Evolutionary conservation across 805 yeast genomes (phyloP).

Genomic region (Ogataea nakhonphanomensis): DNA sequence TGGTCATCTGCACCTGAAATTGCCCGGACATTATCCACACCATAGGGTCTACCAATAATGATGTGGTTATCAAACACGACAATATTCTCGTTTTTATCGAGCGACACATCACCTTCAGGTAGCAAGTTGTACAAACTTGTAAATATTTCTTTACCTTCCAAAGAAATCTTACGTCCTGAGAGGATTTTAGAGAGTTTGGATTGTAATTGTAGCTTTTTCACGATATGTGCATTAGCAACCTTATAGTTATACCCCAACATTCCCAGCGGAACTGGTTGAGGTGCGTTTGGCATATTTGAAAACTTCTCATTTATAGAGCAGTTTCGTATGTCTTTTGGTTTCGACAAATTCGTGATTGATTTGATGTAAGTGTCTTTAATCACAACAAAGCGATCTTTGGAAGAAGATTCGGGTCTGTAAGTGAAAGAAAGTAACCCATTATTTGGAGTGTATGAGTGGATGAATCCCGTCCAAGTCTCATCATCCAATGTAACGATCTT

Average conservation of each 20-base stretch:
- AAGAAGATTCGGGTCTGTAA: conserved; percentile 25
- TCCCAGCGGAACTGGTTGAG: conserved; percentile 19
- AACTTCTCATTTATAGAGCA: conserved; percentile 25
- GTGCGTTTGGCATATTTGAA: conserved; percentile 17
- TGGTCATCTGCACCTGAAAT: conserved; percentile 25
- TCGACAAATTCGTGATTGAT: conserved; percentile 39
- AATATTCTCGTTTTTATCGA: conserved; percentile 35
- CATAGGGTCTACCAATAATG: conserved; percentile 38
- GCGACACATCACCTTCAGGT: conserved; percentile 33
- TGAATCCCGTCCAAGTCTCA: conserved; percentile 53
- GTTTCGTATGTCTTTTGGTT: conserved; percentile 31
- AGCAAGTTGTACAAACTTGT: conserved; percentile 26
- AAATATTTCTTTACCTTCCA: conserved; percentile 30
- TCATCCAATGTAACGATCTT: conserved; percentile 59
- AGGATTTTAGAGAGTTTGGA: conserved; percentile 24
- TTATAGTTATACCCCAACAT: conserved; percentile 19
- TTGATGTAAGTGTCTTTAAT: conserved; percentile 58
- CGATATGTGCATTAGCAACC: conserved; percentile 16
- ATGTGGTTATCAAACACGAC: conserved; percentile 37
- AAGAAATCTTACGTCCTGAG: conserved; percentile 21
- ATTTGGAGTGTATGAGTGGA: conserved; percentile 58
- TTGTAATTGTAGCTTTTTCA: conserved; percentile 22
- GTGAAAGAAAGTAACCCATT: conserved; percentile 41
- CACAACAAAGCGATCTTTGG: conserved; percentile 40
- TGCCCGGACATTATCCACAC: conserved; percentile 31